Conservation (phyloP, 225 moss, liverwort and hornwort genomes). For the Polytrichum commune region DNA sequence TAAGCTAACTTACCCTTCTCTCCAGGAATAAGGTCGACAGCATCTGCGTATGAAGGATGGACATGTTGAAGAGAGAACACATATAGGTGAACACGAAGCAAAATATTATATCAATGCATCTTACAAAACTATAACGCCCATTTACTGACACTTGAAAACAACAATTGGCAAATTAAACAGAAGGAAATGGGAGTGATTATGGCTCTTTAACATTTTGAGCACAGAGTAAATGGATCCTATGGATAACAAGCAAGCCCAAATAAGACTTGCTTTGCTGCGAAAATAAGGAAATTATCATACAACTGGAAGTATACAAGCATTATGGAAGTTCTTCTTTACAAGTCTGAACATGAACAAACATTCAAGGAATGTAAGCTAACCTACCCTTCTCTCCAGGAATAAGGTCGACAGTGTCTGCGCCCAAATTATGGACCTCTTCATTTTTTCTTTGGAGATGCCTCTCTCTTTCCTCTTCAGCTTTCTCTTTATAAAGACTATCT, state of each 20-base stretch:
- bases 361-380: background rate
- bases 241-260: slow-evolving; percentile 3
- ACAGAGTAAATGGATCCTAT: background rate
- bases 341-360: background rate
- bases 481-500: background rate
- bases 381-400: slow-evolving; percentile 13
- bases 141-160: too few species aligned
- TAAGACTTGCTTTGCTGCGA: background rate
- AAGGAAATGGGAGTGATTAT: too few species aligned
- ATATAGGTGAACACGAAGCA: background rate
- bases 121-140: background rate
- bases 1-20: slow-evolving; percentile 14
- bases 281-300: background rate
- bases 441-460: slow-evolving; percentile 18
- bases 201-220: too few species aligned
- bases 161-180: too few species aligned
- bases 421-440: slow-evolving; percentile 15
- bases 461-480: slow-evolving; percentile 20
- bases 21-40: background rate
- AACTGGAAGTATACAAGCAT: background rate
- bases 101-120: background rate
- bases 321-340: background rate
- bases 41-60: too few species aligned
- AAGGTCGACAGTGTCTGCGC: background rate
- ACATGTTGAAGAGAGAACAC: background rate